Evolutionary conservation across 306 rosid species (phyloP), one percentile per base, ranked within the genome.

Genomic region (Pachyrhizus erosus): DNA sequence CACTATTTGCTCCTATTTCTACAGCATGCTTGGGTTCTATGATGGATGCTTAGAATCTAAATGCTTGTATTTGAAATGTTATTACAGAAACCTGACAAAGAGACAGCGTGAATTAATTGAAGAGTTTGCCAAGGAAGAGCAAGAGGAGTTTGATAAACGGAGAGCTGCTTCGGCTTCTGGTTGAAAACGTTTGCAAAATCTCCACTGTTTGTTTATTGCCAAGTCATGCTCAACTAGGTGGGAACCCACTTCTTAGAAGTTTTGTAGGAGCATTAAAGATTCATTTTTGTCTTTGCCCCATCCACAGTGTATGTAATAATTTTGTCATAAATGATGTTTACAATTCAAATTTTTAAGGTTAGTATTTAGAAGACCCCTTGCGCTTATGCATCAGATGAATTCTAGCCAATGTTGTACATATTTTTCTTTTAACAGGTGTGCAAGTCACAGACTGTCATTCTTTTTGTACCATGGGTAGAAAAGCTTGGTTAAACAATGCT

Each of bases 61-160:
- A 27, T 45, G 72, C 60, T 54, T 80, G 37, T 15, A 20, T 31
- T 49, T 48, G 64, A 52, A 61, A 78, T 86, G 8, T 61, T 15
- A 71, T 57, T 81, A 75, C 89, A 96, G 97, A 85, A 91, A 81
- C 68, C 89, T 93, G 66, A 93, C 98, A 40, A 87, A 83, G 42
- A 91, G 97, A 82, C 98, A 93, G 74, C 91, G 91, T 0, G 89
- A 93, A 86, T 73, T 96, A 60, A 96, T 96, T 0, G 97, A 96
- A 80, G 99, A 93, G 86, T 93, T 92, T 75, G 89, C 88, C 27
- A 96, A 96, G 87, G 93, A 89, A 88, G 96, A 87, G 82, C 93
- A 82, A 77, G 92, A 88, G 76, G 89, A 90, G 29, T 73, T 3
- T 45, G 89, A 88, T 54, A 89, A 81, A 82, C 68, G 80, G 58